Evolutionary conservation across 2,329 filamentous ascomycete species (phyloP), one percentile per base, ranked within the genome.

Genomic region (Cucurbitaria berberidis): DNA sequence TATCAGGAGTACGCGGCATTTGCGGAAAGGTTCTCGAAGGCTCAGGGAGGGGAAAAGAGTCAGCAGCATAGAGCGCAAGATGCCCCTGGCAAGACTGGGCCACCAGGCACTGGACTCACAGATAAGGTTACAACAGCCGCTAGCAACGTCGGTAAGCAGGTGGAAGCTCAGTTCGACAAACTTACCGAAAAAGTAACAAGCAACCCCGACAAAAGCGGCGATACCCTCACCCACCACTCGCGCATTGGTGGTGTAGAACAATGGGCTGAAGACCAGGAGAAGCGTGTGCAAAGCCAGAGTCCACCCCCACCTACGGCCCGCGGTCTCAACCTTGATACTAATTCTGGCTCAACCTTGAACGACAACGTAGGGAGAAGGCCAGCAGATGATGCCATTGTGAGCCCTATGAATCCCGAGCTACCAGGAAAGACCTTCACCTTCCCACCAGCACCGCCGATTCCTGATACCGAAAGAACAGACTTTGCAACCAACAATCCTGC

Each of bases 1-100:
- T 99, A 99, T 76, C 89, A 90, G 59, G 89, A 96, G 62, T 96
- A 89, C 69, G 82, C 85, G 48, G 83, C 86, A 4, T 98, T 97
- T 72, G 82, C 84, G 16, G 86, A 89, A 62, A 85, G 87, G 40
- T 97, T 99, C 79, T 84, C 85, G 50, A 87, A 89, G 64, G 75
- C 83, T 65, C 74, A 90, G 80, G 73, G 80, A 65, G 64, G 78
- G 62, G 73, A 84, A 22, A 80, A 78, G 77, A 88, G 72, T 64
- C 82, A 72, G 58, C 82, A 73, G 58, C 79, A 69, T 74, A 81
- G 74, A 53, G 75, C 80, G 32, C 76, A 80, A 54, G 77, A 81
- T 34, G 76, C 78, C 5, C 75, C 76, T 2, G 74, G 76, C n/a
- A 77, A 80, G 55, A 78, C 78, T 16, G 80, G 80, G 2, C 80